Conservation (phyloP, 345 rosid genomes). For the Brassica nigra region DNA sequence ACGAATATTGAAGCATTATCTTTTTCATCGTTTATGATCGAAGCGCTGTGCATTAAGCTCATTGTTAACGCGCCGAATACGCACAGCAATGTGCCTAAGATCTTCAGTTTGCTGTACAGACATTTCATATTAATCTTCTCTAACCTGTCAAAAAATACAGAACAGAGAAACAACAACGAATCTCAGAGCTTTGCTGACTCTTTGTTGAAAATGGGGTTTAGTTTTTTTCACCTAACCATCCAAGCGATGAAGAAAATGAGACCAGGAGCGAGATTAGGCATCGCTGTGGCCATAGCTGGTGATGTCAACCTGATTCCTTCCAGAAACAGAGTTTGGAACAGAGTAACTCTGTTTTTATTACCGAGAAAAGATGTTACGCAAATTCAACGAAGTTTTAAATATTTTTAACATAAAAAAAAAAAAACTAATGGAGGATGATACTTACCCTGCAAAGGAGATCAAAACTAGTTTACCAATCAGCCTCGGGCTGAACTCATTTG, state of each 20-base stretch:
- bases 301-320: constrained; percentile 86
- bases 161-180: neutral
- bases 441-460: constrained; percentile 82
- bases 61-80: constrained; percentile 74
- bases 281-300: constrained; percentile 93
- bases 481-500: constrained; percentile 52
- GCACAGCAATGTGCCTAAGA: constrained; percentile 74
- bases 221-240: constrained; percentile 50
- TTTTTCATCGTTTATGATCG: constrained; percentile 25
- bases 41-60: constrained; percentile 82
- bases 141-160: constrained; percentile 46
- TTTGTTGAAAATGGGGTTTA: neutral
- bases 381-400: neutral
- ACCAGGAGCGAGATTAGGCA: constrained; percentile 97
- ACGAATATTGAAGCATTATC: neutral
- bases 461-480: constrained; percentile 64
- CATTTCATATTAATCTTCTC: constrained; percentile 70
- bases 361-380: neutral
- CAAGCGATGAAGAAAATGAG: constrained; percentile 86
- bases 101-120: constrained; percentile 71
- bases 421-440: constrained; percentile 4
- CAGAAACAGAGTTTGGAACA: constrained; percentile 80
- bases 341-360: constrained; percentile 59
- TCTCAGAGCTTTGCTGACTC: neutral
- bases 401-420: neutral